Evolutionary conservation across 2,329 filamentous ascomycete species (phyloP), one percentile per base, ranked within the genome.

Genomic region (Fusarium aywerte): DNA sequence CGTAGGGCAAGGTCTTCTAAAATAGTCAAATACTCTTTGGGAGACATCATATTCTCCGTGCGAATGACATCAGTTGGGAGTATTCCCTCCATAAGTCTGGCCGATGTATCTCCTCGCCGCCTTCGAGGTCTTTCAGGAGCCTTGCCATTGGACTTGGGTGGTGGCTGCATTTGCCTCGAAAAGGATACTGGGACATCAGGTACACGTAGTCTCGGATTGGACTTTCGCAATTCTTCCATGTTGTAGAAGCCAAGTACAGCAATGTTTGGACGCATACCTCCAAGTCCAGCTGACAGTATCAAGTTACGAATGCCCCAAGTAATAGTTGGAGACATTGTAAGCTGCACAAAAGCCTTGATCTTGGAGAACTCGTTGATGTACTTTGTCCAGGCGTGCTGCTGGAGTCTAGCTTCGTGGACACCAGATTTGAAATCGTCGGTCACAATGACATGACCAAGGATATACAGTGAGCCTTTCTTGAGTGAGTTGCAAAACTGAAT

Each of bases 401-500:
- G 92, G 20, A 90, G 83, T 64, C 91, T 90, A 5, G 92, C 92
- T 77, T 97, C 93, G 7, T 92, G 88, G 10, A 96, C 91, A 5
- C 92, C 91, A 4, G 85, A 84, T 20, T 87, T 86, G 73, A 97
- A 97, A 74, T 97, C 91, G 61, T 92, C 86, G 0, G 92, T 93
- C 4, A 97, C 92, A 60, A 97, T 93, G 40, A 96, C 92, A 77
- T 96, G 93, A 0, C 92, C 93, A 2, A 97, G 83, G 11, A 97
- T 91, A 75, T 96, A 97, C 2, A 97, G 78, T 0, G 89, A 89
- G 0, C 93, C 93, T 73, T 97, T 97, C 76, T 97, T 97, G 76
- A 97, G 81, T 0, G 92, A 93, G 76, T 97, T 97, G 79, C 93
- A 97, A 70, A 97, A 97, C 60, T 94, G 92, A 4, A 97, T 95